Percentiles rank a stretch among this genome's conserved stretches.
These are phyloP conservation scores for Calendula officinalis DNA, from an alignment of 129 eudicot genomes.

Conservation along the genomic window DNA sequence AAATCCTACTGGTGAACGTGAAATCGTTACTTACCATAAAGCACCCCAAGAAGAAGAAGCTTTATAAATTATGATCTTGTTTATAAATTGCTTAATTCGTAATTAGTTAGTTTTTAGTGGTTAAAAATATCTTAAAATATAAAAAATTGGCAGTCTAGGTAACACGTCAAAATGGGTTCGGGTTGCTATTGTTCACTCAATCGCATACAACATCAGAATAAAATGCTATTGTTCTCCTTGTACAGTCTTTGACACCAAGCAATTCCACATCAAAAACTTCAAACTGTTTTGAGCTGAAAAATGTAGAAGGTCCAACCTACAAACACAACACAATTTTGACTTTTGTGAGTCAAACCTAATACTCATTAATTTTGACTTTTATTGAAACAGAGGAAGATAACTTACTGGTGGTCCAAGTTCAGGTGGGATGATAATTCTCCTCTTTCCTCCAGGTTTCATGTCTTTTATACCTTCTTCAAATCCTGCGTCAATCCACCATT, in stretches of 20 bases:
- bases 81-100: background rate
- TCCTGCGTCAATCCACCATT: conserved; percentile 39
- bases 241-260: conserved; percentile 73
- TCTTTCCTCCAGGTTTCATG: conserved; percentile 98
- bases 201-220: conserved; percentile 87
- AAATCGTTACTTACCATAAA: conserved; percentile 51
- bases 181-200: conserved; percentile 11
- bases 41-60: conserved; percentile 57
- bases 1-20: conserved; percentile 57
- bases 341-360: conserved; percentile 7
- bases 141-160: background rate
- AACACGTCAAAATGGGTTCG: no score
- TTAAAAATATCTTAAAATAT: background rate
- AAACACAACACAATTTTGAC: conserved; percentile 17
- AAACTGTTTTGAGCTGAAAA: conserved; percentile 91
- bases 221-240: conserved; percentile 85
- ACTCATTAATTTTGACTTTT: background rate
- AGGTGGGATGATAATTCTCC: conserved; percentile 95
- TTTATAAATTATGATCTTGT: conserved; percentile 15
- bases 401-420: conserved; percentile 99
- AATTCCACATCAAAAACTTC: conserved; percentile 97
- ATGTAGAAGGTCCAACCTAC: conserved; percentile 98
- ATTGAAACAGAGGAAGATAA: conserved; percentile 16
- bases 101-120: background rate
- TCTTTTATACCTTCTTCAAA: conserved; percentile 94